Conservation (phyloP, 306 rosid species). For the Benincasa hispida region DNA sequence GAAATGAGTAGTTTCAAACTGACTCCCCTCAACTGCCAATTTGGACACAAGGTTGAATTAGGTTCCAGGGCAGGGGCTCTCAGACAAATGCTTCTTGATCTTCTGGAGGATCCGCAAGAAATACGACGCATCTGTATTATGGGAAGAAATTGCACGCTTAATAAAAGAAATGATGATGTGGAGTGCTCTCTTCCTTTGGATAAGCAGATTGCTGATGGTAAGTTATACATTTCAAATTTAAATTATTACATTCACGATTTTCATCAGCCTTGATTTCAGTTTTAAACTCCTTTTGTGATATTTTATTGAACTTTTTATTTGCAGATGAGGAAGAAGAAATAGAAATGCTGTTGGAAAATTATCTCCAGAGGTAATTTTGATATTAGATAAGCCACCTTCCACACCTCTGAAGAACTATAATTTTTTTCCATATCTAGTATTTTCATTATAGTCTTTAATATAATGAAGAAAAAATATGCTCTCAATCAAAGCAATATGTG, state of each 20-base stretch:
- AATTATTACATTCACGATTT: slow-evolving; percentile 7
- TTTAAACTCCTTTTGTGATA: slow-evolving; percentile 4
- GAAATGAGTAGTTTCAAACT: neutral
- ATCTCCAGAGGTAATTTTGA: slow-evolving; percentile 69
- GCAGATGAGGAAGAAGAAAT: slow-evolving; percentile 98
- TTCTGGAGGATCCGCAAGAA: slow-evolving; percentile 81
- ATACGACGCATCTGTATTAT: slow-evolving; percentile 78
- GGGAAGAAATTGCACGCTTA: slow-evolving; percentile 76
- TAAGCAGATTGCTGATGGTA: slow-evolving; percentile 89
- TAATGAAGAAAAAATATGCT: neutral
- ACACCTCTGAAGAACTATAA: too few relatives aligned
- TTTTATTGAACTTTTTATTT: slow-evolving; percentile 19
- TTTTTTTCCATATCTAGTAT: neutral
- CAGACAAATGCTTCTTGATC: slow-evolving; percentile 93
- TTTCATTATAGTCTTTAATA: neutral
- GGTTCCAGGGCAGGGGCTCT: slow-evolving; percentile 94
- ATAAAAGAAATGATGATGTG: slow-evolving; percentile 35
- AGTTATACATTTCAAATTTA: slow-evolving; percentile 9
- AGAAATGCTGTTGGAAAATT: slow-evolving; percentile 98
- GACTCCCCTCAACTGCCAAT: neutral
- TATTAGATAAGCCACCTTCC: neutral
- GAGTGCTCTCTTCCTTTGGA: slow-evolving; percentile 68
- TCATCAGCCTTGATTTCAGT: slow-evolving; percentile 7
- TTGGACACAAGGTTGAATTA: slow-evolving; percentile 66
- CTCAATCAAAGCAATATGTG: neutral